phyloP scores from a whole-genome alignment of 805 yeast species.

The Saturnispora quitensis region DNA sequence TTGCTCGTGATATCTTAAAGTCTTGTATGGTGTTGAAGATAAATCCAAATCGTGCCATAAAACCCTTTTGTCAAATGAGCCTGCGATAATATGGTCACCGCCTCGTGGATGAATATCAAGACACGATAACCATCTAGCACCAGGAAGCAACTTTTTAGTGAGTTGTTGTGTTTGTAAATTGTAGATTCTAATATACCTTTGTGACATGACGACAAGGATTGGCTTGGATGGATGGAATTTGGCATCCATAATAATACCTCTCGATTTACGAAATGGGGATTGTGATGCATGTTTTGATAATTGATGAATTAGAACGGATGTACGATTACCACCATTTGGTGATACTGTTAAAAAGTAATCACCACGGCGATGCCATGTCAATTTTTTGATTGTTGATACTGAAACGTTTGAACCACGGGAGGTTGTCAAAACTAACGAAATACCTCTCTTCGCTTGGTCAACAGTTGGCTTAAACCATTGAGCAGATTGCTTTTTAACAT shows the following conservation, averaged over 20 bases:
- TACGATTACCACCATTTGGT: conserved; percentile 74
- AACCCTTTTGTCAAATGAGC: conserved; percentile 89
- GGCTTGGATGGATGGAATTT: conserved; percentile 96
- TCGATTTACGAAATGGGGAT: conserved; percentile 87
- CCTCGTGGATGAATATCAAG: conserved; percentile 88
- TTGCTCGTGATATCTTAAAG: conserved; percentile 86
- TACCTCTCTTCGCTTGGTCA: conserved; percentile 52
- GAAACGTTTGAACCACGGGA: conserved; percentile 31
- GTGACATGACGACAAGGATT: conserved; percentile 86
- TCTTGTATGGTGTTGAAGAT: conserved; percentile 84
- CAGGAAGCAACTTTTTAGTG: conserved; percentile 81
- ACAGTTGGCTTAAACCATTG: conserved; percentile 78
- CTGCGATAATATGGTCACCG: conserved; percentile 89
- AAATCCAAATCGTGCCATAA: conserved; percentile 96
- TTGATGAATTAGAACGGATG: conserved; percentile 90
- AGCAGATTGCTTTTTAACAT: conserved; percentile 43
- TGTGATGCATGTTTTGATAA: conserved; percentile 89
- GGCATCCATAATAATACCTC: conserved; percentile 93
- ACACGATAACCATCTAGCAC: conserved; percentile 88
- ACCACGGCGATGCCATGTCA: conserved; percentile 96
- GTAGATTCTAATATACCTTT: conserved; percentile 83
- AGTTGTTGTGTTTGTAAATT: conserved; percentile 81
- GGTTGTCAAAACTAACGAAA: conserved; percentile 60
- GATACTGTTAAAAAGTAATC: conserved; percentile 95
- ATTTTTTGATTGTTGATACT: conserved; percentile 57